Conservation (phyloP, 129 eudicot genomes). For the Daucus carota region DNA sequence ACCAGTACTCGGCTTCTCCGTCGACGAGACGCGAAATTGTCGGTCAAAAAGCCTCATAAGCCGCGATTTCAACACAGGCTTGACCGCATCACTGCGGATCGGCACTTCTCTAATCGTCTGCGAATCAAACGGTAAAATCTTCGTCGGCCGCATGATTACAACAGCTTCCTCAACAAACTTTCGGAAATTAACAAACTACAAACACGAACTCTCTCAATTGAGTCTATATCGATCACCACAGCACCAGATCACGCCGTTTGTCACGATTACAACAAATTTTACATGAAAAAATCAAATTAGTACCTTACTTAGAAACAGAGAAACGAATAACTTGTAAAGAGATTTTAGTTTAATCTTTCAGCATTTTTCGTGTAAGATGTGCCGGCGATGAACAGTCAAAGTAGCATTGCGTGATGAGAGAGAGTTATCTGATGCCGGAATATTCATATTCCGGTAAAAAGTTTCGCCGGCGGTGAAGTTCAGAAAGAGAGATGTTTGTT, state of each 20-base stretch:
- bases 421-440: conserved; percentile 12
- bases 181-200: too few relatives aligned
- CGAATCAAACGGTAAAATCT: conserved; percentile 68
- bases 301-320: conserved; percentile 9
- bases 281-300: neutral
- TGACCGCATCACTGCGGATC: conserved; percentile 29
- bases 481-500: neutral
- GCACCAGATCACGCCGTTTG: neutral
- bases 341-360: neutral
- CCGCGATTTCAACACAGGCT: conserved; percentile 66
- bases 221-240: neutral
- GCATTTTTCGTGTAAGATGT: conserved; percentile 18
- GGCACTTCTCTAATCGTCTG: conserved; percentile 29
- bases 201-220: too few relatives aligned
- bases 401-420: conserved; percentile 1
- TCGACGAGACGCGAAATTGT: conserved; percentile 48
- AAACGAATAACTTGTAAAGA: conserved; percentile 2
- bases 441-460: conserved; percentile 12
- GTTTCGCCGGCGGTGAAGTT: conserved; percentile 1
- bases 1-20: conserved; percentile 26
- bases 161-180: neutral
- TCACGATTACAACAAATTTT: neutral
- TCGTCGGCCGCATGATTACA: conserved; percentile 74
- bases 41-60: conserved; percentile 77
- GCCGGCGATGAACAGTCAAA: conserved; percentile 19